Conservation (phyloP, 805 yeast species). For the Candida methanosorbosa region DNA sequence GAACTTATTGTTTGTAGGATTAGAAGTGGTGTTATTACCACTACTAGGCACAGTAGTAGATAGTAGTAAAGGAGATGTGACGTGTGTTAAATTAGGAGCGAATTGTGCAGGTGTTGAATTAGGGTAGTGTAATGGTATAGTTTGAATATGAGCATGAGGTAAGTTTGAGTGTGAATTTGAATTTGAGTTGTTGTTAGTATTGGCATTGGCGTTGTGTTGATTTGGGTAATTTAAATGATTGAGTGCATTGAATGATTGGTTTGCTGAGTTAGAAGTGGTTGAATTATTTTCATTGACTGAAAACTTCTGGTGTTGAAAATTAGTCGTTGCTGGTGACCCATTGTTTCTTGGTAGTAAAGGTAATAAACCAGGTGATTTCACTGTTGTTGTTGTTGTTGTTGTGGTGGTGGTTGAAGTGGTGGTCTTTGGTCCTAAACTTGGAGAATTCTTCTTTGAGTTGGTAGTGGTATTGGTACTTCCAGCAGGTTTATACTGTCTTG, state of each 20-base stretch:
- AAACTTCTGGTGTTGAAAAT: too few relatives aligned
- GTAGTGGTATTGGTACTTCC: conserved; percentile 9
- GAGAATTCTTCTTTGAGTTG: conserved; percentile 4
- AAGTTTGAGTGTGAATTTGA: conserved; percentile 16
- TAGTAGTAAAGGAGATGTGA: conserved; percentile 56
- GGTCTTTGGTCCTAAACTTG: conserved; percentile 1
- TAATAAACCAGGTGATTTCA: conserved; percentile 28
- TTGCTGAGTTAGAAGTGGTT: too few relatives aligned
- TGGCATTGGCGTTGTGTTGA: background rate
- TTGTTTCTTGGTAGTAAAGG: conserved; percentile 33
- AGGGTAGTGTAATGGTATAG: conserved; percentile 58
- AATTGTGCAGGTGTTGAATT: conserved; percentile 63
- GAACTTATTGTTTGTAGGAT: conserved; percentile 22
- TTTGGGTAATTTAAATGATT: conserved; percentile 1
- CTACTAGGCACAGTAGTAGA: conserved; percentile 31
- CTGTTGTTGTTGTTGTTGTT: conserved; percentile 2
- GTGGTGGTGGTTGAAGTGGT: conserved; percentile 3
- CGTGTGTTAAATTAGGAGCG: conserved; percentile 54
- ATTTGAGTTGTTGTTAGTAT: too few relatives aligned
- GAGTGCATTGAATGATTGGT: background rate
- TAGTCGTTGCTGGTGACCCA: too few relatives aligned
- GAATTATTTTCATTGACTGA: too few relatives aligned
- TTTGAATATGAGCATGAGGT: conserved; percentile 27
- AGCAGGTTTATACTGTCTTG: conserved; percentile 30
- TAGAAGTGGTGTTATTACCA: conserved; percentile 25